Evolutionary conservation across 1,139 yeast species (phyloP).

Genomic region (Starmera stellimalicola): DNA sequence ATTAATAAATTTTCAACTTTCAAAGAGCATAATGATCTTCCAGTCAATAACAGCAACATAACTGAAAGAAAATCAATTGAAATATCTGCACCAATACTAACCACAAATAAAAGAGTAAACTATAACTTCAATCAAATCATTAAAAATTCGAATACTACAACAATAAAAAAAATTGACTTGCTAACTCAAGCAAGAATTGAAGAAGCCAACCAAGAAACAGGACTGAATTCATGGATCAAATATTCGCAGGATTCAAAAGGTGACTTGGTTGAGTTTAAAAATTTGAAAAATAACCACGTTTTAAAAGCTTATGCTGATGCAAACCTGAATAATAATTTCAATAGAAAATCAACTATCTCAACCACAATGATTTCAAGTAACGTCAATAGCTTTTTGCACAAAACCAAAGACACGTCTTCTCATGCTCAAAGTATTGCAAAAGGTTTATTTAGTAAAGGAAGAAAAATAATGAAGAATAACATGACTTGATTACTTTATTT

Average conservation of each 20-base stretch:
- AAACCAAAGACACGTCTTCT: slow-evolving; percentile 16
- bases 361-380: slow-evolving; percentile 4
- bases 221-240: slow-evolving; percentile 37
- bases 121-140: slow-evolving; percentile 38
- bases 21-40: too few relatives aligned
- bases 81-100: slow-evolving; percentile 2
- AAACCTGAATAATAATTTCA: slow-evolving; percentile 3
- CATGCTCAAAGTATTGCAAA: slow-evolving; percentile 20
- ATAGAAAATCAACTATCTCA: slow-evolving; percentile 9
- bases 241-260: slow-evolving; percentile 12
- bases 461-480: slow-evolving; percentile 17
- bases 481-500: background rate
- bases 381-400: slow-evolving; percentile 15
- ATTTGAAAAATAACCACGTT: slow-evolving; percentile 12
- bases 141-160: slow-evolving; percentile 33
- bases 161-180: slow-evolving; percentile 32
- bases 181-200: slow-evolving; percentile 33
- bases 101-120: slow-evolving; percentile 4
- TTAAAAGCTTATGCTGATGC: slow-evolving; percentile 20
- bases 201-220: slow-evolving; percentile 35
- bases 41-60: too few relatives aligned
- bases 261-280: slow-evolving; percentile 12
- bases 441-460: slow-evolving; percentile 20
- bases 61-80: background rate
- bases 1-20: too few relatives aligned